Evolutionary conservation across 2,329 filamentous ascomycete species (phyloP), one percentile per base, ranked within the genome.

Genomic region (Cladobotryum mycophilum): DNA sequence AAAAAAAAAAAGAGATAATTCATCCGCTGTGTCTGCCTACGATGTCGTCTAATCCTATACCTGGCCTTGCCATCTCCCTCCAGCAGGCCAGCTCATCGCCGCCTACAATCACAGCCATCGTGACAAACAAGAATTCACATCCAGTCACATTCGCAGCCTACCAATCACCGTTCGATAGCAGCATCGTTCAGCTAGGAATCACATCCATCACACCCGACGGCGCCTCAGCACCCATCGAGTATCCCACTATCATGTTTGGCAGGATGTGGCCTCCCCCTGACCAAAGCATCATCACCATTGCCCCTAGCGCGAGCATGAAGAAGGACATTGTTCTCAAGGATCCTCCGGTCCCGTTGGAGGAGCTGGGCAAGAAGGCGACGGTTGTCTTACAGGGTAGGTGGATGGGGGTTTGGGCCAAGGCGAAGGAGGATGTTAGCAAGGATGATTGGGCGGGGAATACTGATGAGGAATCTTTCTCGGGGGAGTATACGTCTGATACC

Each of bases 131-230:
- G 9, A 59, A 67, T 54, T 55, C 63, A n/a, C 45, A 54, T 22
- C 55, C 66, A 25, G 61, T 72, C 41, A 71, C 67, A 14, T 55
- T 73, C 11, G 61, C 71, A 43, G 54, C 57, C 14, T 72, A 70
- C 67, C 55, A 67, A 45, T 67, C 70, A 5, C 70, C 70, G 35
- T 59, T 73, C 38, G 70, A 73, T 51, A 57, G 58, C 4, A 47
- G 68, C 37, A 66, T 64, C 11, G 49, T 70, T 41, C 59, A 64
- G 49, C 60, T 70, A 9, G 70, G 70, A 14, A 57, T 67, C 25
- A 47, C 71, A 14, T 58, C 59, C 45, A 61, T 72, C 46, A 63
- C 60, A 17, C 67, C 64, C 12, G 57, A 58, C 22, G 60, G 61
- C 4, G 55, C 58, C 17, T 56, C 59, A 15, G 37, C 52, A 34